Evolutionary conservation across 352 stramenopile species (phyloP).

Genomic region (Bremia lactucae): DNA sequence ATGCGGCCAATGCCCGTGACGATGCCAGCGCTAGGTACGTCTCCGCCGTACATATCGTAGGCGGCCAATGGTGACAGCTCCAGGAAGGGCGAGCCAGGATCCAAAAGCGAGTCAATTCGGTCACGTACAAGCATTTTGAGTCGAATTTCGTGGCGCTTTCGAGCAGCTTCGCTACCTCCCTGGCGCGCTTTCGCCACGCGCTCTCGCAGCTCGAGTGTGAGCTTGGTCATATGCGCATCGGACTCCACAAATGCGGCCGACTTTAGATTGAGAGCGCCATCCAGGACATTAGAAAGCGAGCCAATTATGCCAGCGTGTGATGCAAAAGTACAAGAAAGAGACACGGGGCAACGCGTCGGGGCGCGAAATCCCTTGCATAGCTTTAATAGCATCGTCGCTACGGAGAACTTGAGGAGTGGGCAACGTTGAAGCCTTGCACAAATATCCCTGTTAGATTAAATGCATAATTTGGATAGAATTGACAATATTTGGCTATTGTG

Average conservation of each 20-base stretch:
- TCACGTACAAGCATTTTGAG: constrained; percentile 85
- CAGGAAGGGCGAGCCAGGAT: constrained; percentile 92
- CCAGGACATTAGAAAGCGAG: constrained; percentile 41
- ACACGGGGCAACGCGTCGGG: constrained; percentile 1
- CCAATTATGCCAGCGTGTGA: constrained; percentile 30
- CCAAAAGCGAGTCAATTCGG: constrained; percentile 90
- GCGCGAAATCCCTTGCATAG: background rate
- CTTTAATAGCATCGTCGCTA: constrained; percentile 5
- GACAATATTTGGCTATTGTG: no score
- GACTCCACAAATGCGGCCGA: constrained; percentile 47
- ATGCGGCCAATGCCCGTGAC: constrained; percentile 86
- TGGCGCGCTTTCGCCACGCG: constrained; percentile 33
- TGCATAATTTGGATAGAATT: no score
- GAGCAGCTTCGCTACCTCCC: constrained; percentile 57
- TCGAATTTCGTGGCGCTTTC: constrained; percentile 59
- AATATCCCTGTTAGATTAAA: no score
- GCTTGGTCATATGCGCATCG: constrained; percentile 41
- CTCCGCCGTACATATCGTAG: constrained; percentile 76
- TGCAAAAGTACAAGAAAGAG: constrained; percentile 14
- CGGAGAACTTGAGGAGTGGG: no score
- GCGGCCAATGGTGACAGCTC: constrained; percentile 89
- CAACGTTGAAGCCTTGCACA: no score
- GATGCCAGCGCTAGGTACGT: constrained; percentile 80
- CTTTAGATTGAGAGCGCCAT: constrained; percentile 52
- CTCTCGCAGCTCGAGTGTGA: constrained; percentile 35